Percentiles rank a stretch among this genome's conserved stretches.
phyloP scores from a whole-genome alignment of 148 eudicot species.

The Rhododendron vialii region DNA sequence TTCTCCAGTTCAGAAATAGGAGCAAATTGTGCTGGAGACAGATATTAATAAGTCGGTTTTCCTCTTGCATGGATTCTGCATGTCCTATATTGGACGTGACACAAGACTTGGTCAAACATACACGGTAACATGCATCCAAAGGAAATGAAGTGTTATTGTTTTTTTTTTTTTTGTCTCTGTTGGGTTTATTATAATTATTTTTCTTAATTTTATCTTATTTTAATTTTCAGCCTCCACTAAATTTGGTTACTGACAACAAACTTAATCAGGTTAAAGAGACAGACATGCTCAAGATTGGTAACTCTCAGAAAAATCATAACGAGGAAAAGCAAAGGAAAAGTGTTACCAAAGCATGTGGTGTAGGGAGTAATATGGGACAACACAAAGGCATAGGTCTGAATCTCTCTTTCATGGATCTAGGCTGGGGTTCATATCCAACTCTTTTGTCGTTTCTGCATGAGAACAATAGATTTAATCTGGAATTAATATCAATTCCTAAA shows the following conservation, averaged over 20 bases:
- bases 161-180: not conserved
- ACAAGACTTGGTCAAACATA: not conserved
- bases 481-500: not conserved
- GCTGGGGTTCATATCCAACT: constrained; percentile 39
- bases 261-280: not conserved
- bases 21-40: not conserved
- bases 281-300: not conserved
- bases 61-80: constrained; percentile 7
- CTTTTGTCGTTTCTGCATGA: constrained; percentile 71
- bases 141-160: not conserved
- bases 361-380: constrained; percentile 85
- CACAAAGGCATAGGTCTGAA: constrained; percentile 95
- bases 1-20: not conserved
- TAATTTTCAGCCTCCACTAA: constrained; percentile 1
- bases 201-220: too few relatives aligned
- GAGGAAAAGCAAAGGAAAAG: not conserved
- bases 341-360: constrained; percentile 91
- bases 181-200: not conserved
- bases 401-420: constrained; percentile 68
- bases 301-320: not conserved
- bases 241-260: not conserved
- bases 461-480: not conserved
- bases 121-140: not conserved
- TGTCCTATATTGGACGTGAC: not conserved
- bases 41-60: not conserved